Base-by-base conservation (phyloP, 345 rosid species). In the Streptanthus diversifolius region DNA sequence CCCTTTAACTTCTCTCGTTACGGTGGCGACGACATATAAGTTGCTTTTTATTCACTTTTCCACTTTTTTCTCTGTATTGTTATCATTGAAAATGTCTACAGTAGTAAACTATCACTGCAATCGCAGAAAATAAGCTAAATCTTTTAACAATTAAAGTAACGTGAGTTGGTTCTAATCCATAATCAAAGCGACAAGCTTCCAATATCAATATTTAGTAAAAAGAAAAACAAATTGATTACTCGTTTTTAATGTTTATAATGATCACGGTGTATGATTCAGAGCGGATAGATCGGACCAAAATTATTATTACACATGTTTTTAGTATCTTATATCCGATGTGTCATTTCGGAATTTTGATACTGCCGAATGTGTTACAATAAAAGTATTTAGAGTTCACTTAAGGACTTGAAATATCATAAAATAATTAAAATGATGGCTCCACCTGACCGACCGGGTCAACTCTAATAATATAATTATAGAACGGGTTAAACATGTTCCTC, bases 1-100 rank as follows among this genome's bases (percentile, higher is more conserved):
- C 78, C 72, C 0, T 66, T 74, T 57, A 66, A 74, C 78, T 66
- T 74, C 36, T 64, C 69, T 53, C 60, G 60, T 47, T 74, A 74
- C 1, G 66, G 71, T 65, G 51, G 65, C 21, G 57, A 13, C 44
- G 4, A 24, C 18, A 15, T 22, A n/a, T 63, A 60, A 53, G 25
- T 60, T 39, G 27, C 51, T 17, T 1, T 67, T 17, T 1, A 48
- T 21, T 41, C 7, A 44, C 32, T 62, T 51, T 19, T 71, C 19
- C 21, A 49, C 21, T 51, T 43, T 55, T 30, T 51, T 5, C 0
- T 35, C 10, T 35, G 39, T 9, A 2, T 9, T 3, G 12, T 10
- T 35, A 35, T 35, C 37, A 35, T 35, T 35, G 2, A 35, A 35
- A 7, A 33, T 10, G 10, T 35, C 12, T 35, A 35, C 37, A 35